These are phyloP conservation scores for Leptographium procerum DNA, from an alignment of 2,329 filamentous ascomycete genomes.

Conservation along the genomic window DNA sequence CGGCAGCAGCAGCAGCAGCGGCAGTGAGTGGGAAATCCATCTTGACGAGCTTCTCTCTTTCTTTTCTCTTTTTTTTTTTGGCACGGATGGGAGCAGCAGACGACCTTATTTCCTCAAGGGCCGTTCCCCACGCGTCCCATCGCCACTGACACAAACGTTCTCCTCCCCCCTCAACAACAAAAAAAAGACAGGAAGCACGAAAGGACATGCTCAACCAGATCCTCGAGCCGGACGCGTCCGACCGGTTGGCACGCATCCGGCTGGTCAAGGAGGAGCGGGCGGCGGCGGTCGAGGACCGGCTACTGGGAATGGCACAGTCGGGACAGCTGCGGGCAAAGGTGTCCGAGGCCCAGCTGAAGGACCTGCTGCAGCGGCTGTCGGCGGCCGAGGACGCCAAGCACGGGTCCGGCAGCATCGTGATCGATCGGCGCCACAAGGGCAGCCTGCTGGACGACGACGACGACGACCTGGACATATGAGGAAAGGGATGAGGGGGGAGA, in stretches of 20 bases:
- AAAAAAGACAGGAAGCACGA: conserved; percentile 53
- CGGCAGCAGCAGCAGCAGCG: too few species aligned
- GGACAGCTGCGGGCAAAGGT: conserved; percentile 83
- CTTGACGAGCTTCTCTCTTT: too few species aligned
- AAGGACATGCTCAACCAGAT: conserved; percentile 78
- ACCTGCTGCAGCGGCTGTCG: conserved; percentile 73
- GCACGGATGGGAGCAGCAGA: too few species aligned
- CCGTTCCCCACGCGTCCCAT: too few species aligned
- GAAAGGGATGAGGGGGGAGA: not conserved
- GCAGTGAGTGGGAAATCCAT: too few species aligned
- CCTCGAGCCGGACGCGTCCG: conserved; percentile 84
- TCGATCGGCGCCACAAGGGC: conserved; percentile 62
- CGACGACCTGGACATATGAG: conserved; percentile 29
- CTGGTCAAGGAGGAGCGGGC: conserved; percentile 91
- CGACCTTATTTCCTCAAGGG: too few species aligned
- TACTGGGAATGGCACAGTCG: conserved; percentile 81
- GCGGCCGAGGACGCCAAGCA: conserved; percentile 66
- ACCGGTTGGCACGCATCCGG: conserved; percentile 86
- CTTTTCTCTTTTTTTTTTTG: conserved; percentile 8
- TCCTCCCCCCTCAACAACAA: too few species aligned
- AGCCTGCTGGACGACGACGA: conserved; percentile 83
- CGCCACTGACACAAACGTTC: too few species aligned
- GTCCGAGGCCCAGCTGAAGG: conserved; percentile 86
- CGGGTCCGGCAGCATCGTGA: conserved; percentile 49
- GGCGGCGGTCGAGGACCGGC: conserved; percentile 77